phyloP scores from a whole-genome alignment of 345 rosid genomes.

The Aethionema arabicum region DNA sequence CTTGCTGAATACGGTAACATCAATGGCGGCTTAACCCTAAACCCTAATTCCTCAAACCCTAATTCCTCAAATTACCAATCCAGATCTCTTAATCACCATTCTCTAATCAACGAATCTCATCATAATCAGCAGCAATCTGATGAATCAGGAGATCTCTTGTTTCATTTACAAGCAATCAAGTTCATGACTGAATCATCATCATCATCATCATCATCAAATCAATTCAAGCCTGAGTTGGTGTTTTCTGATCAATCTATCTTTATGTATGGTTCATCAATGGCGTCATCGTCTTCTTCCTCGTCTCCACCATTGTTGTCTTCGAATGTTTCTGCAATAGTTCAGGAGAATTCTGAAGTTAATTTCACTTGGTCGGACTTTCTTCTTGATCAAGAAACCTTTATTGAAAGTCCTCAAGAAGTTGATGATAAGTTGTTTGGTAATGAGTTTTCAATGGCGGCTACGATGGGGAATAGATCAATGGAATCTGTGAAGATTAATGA shows the following conservation, averaged over 20 bases:
- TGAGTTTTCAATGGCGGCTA: constrained; percentile 36
- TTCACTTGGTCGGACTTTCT: constrained; percentile 87
- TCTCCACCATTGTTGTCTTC: constrained; percentile 47
- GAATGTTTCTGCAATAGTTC: constrained; percentile 55
- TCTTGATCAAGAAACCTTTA: constrained; percentile 48
- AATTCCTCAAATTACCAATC: constrained; percentile 41
- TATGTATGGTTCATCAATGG: constrained; percentile 26
- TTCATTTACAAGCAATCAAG: constrained; percentile 75
- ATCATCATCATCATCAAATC: constrained; percentile 33
- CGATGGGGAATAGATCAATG: constrained; percentile 22
- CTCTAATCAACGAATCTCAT: constrained; percentile 31
- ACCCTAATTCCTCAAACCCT: constrained; percentile 43
- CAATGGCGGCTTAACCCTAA: constrained; percentile 42
- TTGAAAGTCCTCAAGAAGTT: too few relatives aligned
- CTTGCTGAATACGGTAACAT: constrained; percentile 86
- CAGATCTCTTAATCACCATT: constrained; percentile 48
- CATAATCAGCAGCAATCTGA: constrained; percentile 26
- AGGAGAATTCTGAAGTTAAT: constrained; percentile 37
- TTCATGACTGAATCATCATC: constrained; percentile 50
- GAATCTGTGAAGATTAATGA: neutral
- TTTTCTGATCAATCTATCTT: constrained; percentile 7
- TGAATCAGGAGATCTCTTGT: constrained; percentile 59
- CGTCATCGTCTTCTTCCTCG: constrained; percentile 32
- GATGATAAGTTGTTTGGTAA: constrained; percentile 28
- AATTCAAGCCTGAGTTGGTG: constrained; percentile 29